Base-by-base conservation (phyloP, 1,284 basidiomycete genomes). In the Sporisorium iseilematis-ciliati region DNA sequence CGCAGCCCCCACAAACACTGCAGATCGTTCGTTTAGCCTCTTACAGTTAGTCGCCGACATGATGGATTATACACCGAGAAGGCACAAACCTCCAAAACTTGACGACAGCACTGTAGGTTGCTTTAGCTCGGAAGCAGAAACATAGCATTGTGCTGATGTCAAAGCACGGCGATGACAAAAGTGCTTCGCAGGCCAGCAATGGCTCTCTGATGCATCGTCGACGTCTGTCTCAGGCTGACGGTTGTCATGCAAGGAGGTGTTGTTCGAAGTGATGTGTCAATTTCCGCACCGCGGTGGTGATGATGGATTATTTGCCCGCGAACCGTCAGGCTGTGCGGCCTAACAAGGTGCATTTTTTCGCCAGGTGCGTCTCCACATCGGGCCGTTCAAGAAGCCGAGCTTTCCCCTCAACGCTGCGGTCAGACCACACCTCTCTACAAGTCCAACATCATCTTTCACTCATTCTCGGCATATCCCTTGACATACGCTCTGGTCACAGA, bases 161-260 rank as follows among this genome's bases (percentile, higher is more conserved):
- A n/a, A n/a, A n/a, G n/a, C n/a, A n/a, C n/a, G n/a, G n/a, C n/a
- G n/a, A n/a, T n/a, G n/a, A n/a, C 12, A 12, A 16, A 16, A 16
- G 35, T 16, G 35, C 4, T 38, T 12, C 11, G 35, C 35, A 16
- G 35, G 35, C 35, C 14, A 38, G 35, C 35, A 38, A 12, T 29
- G 46, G 46, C n/a, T 23, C 29, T 29, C 16, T 31, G 46, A 20
- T 20, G 48, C 4, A 33, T 26, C 18, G 48, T 20, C 26, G 29
- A 49, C n/a, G 48, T 29, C 48, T 1, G n/a, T 49, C 20, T 31
- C 10, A 29, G 29, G 7, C 18, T 49, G 48, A 49, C 48, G 29
- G 26, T 49, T 26, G 48, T 38, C n/a, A 49, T 49, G 48, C 48
- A 49, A 49, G 48, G 48, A 31, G 48, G 26, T 31, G 48, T n/a